Percentiles rank a stretch among this genome's conserved stretches.
These are phyloP conservation scores for Brachypodium distachyon DNA, from an alignment of 202 grass and related monocot genomes.

Conservation along the genomic window DNA sequence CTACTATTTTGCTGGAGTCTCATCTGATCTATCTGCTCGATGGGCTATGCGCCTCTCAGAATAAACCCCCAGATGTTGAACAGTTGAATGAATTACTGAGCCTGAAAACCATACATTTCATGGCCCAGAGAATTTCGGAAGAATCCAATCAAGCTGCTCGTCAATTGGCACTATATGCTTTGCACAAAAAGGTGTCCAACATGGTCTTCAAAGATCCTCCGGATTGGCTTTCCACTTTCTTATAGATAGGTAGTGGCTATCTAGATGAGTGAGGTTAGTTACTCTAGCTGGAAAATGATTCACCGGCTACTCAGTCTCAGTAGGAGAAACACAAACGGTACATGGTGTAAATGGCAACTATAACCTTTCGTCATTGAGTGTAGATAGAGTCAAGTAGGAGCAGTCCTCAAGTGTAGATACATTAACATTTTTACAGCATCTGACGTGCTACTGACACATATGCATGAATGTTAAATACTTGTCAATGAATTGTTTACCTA, in stretches of 20 bases:
- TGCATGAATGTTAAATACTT: neutral
- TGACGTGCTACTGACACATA: neutral
- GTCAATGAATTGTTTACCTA: neutral
- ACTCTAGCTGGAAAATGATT: neutral
- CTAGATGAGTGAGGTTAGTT: neutral
- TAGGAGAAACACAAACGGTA: neutral
- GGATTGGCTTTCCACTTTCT: slow-evolving; percentile 3
- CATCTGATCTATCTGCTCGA: neutral
- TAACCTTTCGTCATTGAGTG: neutral
- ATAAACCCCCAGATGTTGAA: neutral
- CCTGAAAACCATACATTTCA: neutral
- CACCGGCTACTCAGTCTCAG: neutral
- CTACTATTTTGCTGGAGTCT: neutral
- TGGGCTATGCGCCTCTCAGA: neutral
- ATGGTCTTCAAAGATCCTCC: neutral
- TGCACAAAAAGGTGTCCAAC: neutral
- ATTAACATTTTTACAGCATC: neutral
- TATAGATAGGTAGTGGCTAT: no score
- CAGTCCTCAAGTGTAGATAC: neutral
- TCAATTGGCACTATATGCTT: neutral
- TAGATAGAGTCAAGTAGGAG: neutral
- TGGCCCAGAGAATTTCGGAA: neutral
- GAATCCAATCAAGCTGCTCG: neutral
- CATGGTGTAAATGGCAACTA: neutral
- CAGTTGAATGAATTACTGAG: neutral